Percentiles rank a stretch among this genome's conserved stretches.
Evolutionary conservation across 1,284 basidiomycete genomes (phyloP).

Genomic region (Cutaneotrichosporon cavernicola): DNA sequence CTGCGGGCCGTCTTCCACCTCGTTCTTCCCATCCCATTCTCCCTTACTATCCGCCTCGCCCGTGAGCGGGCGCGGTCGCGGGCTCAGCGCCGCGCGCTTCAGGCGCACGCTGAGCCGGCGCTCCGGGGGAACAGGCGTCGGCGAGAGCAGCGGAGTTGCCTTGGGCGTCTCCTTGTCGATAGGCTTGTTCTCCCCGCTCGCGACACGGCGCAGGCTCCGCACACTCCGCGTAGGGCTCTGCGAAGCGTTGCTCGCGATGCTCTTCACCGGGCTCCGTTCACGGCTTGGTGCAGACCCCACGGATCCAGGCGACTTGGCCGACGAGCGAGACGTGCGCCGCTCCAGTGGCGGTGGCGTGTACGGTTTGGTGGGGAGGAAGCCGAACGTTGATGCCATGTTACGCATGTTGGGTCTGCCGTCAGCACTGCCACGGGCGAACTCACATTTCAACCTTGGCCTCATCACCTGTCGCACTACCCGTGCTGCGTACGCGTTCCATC

Average conservation of each 20-base stretch:
- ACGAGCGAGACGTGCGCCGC: conserved; percentile 2
- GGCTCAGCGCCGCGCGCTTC: background rate
- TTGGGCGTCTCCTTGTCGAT: background rate
- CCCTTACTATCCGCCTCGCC: background rate
- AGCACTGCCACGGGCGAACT: background rate
- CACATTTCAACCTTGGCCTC: conserved; percentile 1
- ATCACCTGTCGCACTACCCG: background rate
- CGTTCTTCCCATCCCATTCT: background rate
- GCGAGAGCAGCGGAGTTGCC: background rate
- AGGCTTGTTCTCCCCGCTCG: background rate
- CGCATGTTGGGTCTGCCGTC: conserved; percentile 1
- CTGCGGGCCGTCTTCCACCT: background rate
- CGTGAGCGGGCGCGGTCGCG: background rate
- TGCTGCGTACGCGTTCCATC: background rate
- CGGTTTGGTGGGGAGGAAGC: background rate
- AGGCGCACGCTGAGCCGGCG: conserved; percentile 7
- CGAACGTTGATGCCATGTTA: background rate
- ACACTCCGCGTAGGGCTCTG: background rate
- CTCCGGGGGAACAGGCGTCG: background rate
- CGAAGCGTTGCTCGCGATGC: background rate
- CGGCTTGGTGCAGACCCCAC: background rate
- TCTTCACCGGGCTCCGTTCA: conserved; percentile 1
- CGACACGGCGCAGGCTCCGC: conserved; percentile 1
- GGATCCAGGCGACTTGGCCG: background rate
- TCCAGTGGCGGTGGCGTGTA: background rate